Base-by-base conservation (phyloP, 768 basidiomycete species). In the Baorangia bicolor region DNA sequence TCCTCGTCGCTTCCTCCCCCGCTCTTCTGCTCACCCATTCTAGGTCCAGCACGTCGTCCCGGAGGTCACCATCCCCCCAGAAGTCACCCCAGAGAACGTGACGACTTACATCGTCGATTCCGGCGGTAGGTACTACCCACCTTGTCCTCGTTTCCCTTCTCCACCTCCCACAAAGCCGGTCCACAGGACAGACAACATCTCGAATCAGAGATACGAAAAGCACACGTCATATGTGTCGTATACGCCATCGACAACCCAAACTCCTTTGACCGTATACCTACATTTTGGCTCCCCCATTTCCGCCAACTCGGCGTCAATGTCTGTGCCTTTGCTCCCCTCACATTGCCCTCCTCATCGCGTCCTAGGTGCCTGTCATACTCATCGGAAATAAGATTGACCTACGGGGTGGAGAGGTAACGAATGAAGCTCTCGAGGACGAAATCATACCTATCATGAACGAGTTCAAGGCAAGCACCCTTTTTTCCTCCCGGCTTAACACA, bases 301-400 rank as follows among this genome's bases (percentile, higher is more conserved):
- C 84, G 95, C 16, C 87, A 93, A 61, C 81, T 97, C 10, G 96
- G 96, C 49, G 94, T 98, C 64, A 99, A 99, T 77, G 96, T 94
- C 66, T 62, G 81, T 74, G 28, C 61, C 16, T 20, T 51, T 45
- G 4, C 51, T 51, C 38, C 34, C 8, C 35, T 42, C 28, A 6
- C 25, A 25, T 28, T 7, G 35, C 38, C 52, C 38, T 35, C 59
- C 52, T 62, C 55, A 62, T 49, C 28, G 25, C 20, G 9, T 27
- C 55, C 5, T 60, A 96, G 94, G 87, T 98, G 8, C 96, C 96
- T 7, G 94, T 98, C 38, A 96, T 99, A 59, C 80, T 99, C 31
- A 92, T 98, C 25, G 96, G 96, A 50, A 99, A 99, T 77, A 99
- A 98, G 77, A 99, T 98, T 43, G 96, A 99, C 73, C 73, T 98